These are phyloP conservation scores for Pseudogymnoascus sp. DNA, from an alignment of 2,329 filamentous ascomycete species.

Conservation along the genomic window DNA sequence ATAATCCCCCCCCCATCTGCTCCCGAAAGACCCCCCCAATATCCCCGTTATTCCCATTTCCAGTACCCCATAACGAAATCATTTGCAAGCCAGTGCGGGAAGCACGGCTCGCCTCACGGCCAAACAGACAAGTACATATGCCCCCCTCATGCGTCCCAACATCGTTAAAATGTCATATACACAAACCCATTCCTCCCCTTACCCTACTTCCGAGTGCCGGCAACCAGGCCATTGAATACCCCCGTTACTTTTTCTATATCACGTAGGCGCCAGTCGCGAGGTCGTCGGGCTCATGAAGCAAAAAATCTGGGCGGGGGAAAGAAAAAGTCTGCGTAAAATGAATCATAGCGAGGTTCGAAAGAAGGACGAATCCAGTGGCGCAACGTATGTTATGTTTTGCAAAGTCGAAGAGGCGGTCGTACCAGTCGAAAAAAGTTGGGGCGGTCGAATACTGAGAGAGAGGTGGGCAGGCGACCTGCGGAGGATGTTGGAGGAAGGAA, in stretches of 20 bases:
- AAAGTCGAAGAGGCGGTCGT: constrained; percentile 14
- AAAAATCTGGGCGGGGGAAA: not conserved
- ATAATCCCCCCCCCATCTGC: not conserved
- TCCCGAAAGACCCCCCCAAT: not conserved
- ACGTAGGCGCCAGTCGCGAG: not conserved
- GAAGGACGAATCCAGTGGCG: not conserved
- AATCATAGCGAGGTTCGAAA: not conserved
- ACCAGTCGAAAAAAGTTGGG: not conserved
- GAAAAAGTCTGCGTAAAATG: not conserved
- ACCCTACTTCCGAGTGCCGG: not conserved
- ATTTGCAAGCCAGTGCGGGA: not conserved
- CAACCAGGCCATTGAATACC: not conserved
- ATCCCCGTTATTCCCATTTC: not conserved
- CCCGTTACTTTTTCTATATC: not conserved
- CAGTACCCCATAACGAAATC: not conserved
- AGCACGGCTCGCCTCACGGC: not conserved
- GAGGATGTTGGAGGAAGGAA: not conserved
- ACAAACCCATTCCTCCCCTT: not conserved
- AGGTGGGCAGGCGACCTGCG: not conserved
- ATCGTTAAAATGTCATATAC: constrained; percentile 1
- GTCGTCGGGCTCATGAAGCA: not conserved
- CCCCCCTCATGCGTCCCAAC: not conserved
- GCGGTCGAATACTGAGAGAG: not conserved
- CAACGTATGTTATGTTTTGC: constrained; percentile 8
- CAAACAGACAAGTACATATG: not conserved